Base-by-base conservation (phyloP, 306 rosid genomes). In the Casuarina cunninghamiana region DNA sequence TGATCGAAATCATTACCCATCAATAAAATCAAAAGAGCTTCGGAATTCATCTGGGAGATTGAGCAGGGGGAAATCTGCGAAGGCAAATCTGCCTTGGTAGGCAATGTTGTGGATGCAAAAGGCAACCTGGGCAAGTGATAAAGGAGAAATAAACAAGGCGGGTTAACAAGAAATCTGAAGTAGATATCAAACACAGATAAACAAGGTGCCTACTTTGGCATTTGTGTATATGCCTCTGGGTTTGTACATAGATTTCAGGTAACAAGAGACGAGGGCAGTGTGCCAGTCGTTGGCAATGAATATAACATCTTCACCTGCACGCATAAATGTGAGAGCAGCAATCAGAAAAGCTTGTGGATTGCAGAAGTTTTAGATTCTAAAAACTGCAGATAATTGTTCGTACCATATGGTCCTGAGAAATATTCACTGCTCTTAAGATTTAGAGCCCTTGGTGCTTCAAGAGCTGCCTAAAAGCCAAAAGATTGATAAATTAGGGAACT, bases 21-120 rank as follows among this genome's bases (percentile, higher is more conserved):
- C 97, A 72, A 88, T 73, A 86, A 92, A 92, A 82, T 90, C 97
- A 68, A 92, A 92, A 17, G 97, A 92, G 82, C 93, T 88, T 71
- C 70, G 85, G 32, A 87, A 88, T 78, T 79, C 78, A 62, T 73
- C 85, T 2, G 97, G 93, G 62, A 92, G 91, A 82, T 80, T 86
- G 79, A 92, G 91, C 75, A 87, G 89, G 5, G 86, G 57, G 76
- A 81, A 92, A 82, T 88, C 95, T 0, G 73, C 35, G 2, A 79
- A 90, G 60, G 87, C 78, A 58, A 92, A 92, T 90, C 97, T 87
- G 6, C 97, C 97, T 83, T 90, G 97, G 84, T 90, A 90, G 50
- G 95, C 97, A 77, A 92, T 92, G 88, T 92, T 90, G 88, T 92
- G 97, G 71, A 92, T 88, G 83, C 97, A 90, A 69, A 83, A 90